phyloP scores from a whole-genome alignment of 495 filamentous ascomycete genomes.

The Lophium mytilinum region DNA sequence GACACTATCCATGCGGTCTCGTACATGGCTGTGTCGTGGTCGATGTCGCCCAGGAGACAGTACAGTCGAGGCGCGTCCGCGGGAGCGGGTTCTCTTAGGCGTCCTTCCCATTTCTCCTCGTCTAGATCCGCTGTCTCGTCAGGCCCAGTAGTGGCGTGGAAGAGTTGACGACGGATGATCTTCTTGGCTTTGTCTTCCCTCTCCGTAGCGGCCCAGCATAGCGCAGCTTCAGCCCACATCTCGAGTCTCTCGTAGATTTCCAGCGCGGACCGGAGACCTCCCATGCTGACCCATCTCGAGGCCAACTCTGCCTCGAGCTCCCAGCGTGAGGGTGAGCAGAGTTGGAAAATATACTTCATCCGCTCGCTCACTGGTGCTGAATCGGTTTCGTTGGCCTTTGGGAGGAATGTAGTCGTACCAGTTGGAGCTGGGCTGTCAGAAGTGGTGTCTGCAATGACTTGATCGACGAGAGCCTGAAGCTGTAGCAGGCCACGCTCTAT shows the following conservation, averaged over 20 bases:
- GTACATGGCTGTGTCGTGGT: conserved; percentile 63
- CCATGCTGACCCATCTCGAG: conserved; percentile 77
- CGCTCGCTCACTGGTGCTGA: conserved; percentile 69
- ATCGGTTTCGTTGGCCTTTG: conserved; percentile 64
- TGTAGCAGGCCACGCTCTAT: conserved; percentile 84
- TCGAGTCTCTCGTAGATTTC: conserved; percentile 94
- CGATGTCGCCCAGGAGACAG: conserved; percentile 90
- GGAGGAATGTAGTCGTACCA: conserved; percentile 69
- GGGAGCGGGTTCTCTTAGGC: conserved; percentile 60
- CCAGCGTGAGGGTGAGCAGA: conserved; percentile 83
- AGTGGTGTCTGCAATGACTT: conserved; percentile 81
- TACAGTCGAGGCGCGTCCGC: conserved; percentile 79
- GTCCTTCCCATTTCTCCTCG: conserved; percentile 37
- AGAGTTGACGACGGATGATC: conserved; percentile 70
- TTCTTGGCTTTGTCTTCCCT: conserved; percentile 73
- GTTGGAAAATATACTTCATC: conserved; percentile 69
- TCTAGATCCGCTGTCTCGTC: conserved; percentile 45
- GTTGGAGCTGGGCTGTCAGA: neutral
- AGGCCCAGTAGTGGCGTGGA: conserved; percentile 44
- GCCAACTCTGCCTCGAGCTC: conserved; percentile 90
- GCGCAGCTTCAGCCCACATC: conserved; percentile 90
- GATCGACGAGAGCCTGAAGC: conserved; percentile 91
- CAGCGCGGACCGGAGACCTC: conserved; percentile 78
- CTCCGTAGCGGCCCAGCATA: conserved; percentile 77
- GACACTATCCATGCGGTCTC: conserved; percentile 86